Conservation (phyloP, 2,329 filamentous ascomycete genomes). For the Fusarium sp. region DNA sequence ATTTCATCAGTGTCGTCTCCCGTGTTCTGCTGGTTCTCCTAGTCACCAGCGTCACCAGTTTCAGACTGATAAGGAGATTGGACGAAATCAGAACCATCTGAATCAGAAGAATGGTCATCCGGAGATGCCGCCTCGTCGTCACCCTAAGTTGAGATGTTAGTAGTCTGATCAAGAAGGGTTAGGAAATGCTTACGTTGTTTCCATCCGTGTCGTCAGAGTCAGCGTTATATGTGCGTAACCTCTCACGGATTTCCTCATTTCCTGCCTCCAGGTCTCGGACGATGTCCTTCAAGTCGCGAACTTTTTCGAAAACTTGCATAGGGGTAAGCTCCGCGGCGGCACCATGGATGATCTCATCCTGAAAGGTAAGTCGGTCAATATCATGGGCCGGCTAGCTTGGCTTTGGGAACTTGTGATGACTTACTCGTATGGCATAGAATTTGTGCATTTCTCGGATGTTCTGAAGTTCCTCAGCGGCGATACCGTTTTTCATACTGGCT, state of each 20-base stretch:
- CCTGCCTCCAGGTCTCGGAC: fast-evolving
- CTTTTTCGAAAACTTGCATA: fast-evolving
- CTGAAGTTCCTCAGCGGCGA: no score
- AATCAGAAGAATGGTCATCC: background rate
- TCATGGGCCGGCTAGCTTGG: background rate
- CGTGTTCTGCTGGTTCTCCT: background rate
- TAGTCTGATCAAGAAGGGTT: no score
- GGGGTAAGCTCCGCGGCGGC: fast-evolving
- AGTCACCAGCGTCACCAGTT: background rate
- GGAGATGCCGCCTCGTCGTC: background rate
- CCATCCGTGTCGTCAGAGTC: background rate
- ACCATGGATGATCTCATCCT: background rate
- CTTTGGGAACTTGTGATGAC: background rate
- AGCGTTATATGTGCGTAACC: no score
- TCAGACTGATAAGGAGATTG: background rate
- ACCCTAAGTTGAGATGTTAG: background rate
- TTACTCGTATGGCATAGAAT: background rate
- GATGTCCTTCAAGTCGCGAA: fast-evolving
- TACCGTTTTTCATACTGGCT: no score
- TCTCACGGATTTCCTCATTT: background rate
- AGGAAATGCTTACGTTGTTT: background rate
- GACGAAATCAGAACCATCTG: fast-evolving
- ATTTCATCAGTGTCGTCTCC: background rate
- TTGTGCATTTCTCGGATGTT: no score
- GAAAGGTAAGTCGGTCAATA: background rate